Evolutionary conservation across 1,139 yeast genomes (phyloP), one percentile per base, ranked within the genome.

Genomic region (Yamadazyma aaseri): DNA sequence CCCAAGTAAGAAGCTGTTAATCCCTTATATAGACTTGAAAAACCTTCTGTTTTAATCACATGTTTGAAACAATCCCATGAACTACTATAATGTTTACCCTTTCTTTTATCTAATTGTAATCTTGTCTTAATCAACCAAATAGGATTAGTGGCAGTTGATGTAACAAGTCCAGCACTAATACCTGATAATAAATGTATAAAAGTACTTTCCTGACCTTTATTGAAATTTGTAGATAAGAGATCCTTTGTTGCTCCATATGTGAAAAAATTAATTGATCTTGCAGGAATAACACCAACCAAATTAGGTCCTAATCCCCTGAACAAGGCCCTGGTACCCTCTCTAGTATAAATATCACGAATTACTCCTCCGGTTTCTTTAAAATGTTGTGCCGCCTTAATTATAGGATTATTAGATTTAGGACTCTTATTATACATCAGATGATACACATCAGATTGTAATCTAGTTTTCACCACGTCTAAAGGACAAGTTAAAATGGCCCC

Each of bases 71-170:
- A 92, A 56, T 92, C 97, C 75, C 82, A 73, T 5, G 96, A 86
- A 59, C 85, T 90, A 40, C 73, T 81, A 58, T 90, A 92, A 45
- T 73, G 73, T 43, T 81, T 78, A 10, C 74, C 72, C 32, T 73
- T 71, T 12, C 76, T 61, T 55, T 81, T 85, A 57, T 92, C 98
- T 38, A 94, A 71, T 54, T 94, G 99, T 32, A 94, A 72, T 51
- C 99, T 73, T 1, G 99, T 94, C 58, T 94, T 94, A 40, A 94
- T 83, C 45, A 94, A 69, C 99, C 99, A 94, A 37, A 94, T 94
- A n/a, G 99, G 99, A 56, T 94, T 94, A 0, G 99, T 94, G n/a
- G 94, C 96, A 0, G 98, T 92, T 3, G 97, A 84, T 0, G 98
- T 94, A 14, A 85, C 94, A 55, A 92, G 71, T 3, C 99, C 98